phyloP scores from a whole-genome alignment of 1,284 basidiomycete species.

The Paramarasmius palmivorus region DNA sequence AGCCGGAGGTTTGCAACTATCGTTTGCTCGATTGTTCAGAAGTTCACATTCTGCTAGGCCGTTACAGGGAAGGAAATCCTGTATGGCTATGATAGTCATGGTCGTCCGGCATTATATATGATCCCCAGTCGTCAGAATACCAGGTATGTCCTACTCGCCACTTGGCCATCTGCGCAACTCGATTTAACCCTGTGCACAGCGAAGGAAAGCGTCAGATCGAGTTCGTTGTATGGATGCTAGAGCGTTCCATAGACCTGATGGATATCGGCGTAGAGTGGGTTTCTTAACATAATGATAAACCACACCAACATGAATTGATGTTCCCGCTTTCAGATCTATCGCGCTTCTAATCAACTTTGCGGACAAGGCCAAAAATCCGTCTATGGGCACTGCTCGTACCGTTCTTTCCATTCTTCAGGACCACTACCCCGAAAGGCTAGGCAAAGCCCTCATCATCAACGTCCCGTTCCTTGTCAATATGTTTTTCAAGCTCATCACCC shows the following conservation, averaged over 20 bases:
- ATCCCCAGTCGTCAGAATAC: constrained; percentile 86
- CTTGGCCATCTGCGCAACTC: not conserved
- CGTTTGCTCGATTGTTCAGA: constrained; percentile 6
- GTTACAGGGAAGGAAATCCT: constrained; percentile 74
- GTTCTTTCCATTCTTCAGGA: constrained; percentile 81
- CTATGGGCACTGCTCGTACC: constrained; percentile 60
- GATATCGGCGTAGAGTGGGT: constrained; percentile 75
- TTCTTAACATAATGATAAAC: not conserved
- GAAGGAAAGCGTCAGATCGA: constrained; percentile 74
- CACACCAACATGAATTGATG: not conserved
- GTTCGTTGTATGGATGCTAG: constrained; percentile 74
- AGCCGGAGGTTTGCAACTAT: constrained; percentile 58
- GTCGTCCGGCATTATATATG: constrained; percentile 77
- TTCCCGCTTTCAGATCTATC: constrained; percentile 42
- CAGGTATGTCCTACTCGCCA: not conserved
- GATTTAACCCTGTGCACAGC: constrained; percentile 25
- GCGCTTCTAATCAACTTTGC: constrained; percentile 83
- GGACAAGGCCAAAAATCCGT: constrained; percentile 77
- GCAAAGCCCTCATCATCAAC: constrained; percentile 81
- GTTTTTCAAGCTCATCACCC: constrained; percentile 84
- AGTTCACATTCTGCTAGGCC: constrained; percentile 37
- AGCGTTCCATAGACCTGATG: constrained; percentile 73
- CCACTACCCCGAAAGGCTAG: constrained; percentile 92
- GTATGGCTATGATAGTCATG: constrained; percentile 72
- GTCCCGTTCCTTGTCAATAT: constrained; percentile 80